Percentiles rank a stretch among this genome's conserved stretches.
Conservation (phyloP, 2,329 filamentous ascomycete species). For the Dryadomyces quercivorus region DNA sequence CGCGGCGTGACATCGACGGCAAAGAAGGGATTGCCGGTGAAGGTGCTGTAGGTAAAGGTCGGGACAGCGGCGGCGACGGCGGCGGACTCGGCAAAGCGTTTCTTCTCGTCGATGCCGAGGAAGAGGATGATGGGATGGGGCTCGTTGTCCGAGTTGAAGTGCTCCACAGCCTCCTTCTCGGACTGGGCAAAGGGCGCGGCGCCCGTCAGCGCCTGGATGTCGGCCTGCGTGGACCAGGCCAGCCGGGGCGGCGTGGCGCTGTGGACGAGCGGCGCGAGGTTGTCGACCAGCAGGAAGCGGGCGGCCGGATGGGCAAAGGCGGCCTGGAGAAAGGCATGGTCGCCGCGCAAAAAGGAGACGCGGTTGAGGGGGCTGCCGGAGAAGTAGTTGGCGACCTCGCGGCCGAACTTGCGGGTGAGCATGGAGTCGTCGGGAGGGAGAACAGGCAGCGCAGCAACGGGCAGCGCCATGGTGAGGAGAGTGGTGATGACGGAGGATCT, state of each 20-base stretch:
- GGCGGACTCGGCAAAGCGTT: slow-evolving; percentile 16
- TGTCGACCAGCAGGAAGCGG: slow-evolving; percentile 65
- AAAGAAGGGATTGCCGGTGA: slow-evolving; percentile 74
- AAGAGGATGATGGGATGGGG: slow-evolving; percentile 67
- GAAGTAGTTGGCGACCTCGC: slow-evolving; percentile 75
- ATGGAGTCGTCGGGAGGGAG: slow-evolving; percentile 46
- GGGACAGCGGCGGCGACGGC: slow-evolving; percentile 14
- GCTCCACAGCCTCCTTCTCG: slow-evolving; percentile 61
- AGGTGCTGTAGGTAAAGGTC: slow-evolving; percentile 50
- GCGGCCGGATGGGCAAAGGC: slow-evolving; percentile 55
- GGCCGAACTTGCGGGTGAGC: slow-evolving; percentile 66
- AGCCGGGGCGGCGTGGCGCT: slow-evolving; percentile 30
- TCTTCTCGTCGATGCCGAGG: slow-evolving; percentile 64
- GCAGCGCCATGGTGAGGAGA: slow-evolving; percentile 4
- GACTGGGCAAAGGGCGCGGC: slow-evolving; percentile 54
- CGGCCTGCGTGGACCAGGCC: slow-evolving; percentile 54
- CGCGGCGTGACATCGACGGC: slow-evolving; percentile 77
- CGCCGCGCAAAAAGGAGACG: slow-evolving; percentile 62
- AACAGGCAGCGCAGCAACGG: slow-evolving; percentile 24
- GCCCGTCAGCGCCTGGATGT: slow-evolving; percentile 61
- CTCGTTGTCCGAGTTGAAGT: slow-evolving; percentile 55
- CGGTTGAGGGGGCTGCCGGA: slow-evolving; percentile 67
- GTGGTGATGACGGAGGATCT: neutral
- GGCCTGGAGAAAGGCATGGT: slow-evolving; percentile 55
- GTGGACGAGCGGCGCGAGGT: slow-evolving; percentile 62